Conservation (phyloP, 139 green algal species). For the Coelastrella sp. region DNA sequence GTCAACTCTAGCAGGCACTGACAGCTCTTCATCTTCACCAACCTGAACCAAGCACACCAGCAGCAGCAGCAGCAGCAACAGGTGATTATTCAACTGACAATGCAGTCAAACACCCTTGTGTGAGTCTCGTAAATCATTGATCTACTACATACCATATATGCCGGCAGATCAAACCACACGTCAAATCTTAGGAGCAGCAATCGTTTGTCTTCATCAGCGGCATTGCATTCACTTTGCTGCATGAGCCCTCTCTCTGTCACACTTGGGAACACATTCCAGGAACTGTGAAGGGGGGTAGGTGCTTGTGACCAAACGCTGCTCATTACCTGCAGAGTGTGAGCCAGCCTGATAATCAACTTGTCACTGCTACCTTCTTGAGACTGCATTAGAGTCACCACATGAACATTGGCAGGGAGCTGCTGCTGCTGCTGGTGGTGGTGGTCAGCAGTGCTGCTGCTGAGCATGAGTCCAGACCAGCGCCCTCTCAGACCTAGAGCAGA, state of each 20-base stretch:
- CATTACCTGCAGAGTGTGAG: conserved; percentile 62
- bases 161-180: background rate
- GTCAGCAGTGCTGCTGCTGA: background rate
- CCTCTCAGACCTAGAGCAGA: background rate
- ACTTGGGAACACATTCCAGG: no score
- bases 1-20: conserved; percentile 40
- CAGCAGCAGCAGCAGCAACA: background rate
- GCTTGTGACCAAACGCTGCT: background rate
- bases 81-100: background rate
- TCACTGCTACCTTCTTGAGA: background rate
- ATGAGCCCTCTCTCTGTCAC: background rate
- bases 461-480: conserved; percentile 7
- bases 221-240: background rate
- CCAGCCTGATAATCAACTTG: conserved; percentile 61
- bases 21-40: conserved; percentile 52
- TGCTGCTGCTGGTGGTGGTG: conserved; percentile 2
- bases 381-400: conserved; percentile 67
- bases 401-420: conserved; percentile 60
- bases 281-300: no score
- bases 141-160: background rate
- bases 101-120: background rate
- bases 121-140: background rate
- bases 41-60: conserved; percentile 9
- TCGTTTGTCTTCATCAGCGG: background rate
- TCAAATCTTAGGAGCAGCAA: background rate